phyloP scores from a whole-genome alignment of 148 eudicot genomes.

The Chenopodium formosanum region DNA sequence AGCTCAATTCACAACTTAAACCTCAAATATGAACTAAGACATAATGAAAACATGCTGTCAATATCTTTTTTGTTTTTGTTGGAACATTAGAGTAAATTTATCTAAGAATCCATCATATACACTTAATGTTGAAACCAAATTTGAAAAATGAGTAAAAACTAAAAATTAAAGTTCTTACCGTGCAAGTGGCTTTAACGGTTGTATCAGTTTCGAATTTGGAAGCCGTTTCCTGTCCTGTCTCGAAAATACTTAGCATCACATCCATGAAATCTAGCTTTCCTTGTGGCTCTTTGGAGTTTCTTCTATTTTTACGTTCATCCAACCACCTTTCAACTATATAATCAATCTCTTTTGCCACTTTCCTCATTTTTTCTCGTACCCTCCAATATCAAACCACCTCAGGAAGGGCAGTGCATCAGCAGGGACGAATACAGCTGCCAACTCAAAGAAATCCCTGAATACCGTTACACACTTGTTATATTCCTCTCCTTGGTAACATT shows the following conservation, averaged over 20 bases:
- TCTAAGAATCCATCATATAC: no score
- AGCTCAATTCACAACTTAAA: no score
- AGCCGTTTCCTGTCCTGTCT: slow-evolving; percentile 3
- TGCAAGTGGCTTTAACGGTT: slow-evolving; percentile 31
- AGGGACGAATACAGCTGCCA: slow-evolving; percentile 14
- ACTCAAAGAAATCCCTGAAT: slow-evolving; percentile 28
- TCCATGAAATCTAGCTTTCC: slow-evolving; percentile 30
- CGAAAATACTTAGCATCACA: slow-evolving; percentile 26
- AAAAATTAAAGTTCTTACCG: slow-evolving; percentile 10
- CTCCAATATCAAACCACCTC: slow-evolving; percentile 35
- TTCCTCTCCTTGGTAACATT: slow-evolving; percentile 12
- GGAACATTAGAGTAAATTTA: not conserved
- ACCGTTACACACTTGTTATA: slow-evolving; percentile 15
- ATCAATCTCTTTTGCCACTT: slow-evolving; percentile 18
- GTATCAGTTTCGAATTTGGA: slow-evolving; percentile 23
- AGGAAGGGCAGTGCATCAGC: slow-evolving; percentile 29
- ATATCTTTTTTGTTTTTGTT: no score
- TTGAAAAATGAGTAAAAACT: not conserved
- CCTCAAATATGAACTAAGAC: no score
- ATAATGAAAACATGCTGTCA: no score
- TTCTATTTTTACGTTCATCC: slow-evolving; percentile 23
- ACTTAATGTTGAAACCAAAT: no score
- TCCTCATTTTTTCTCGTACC: slow-evolving; percentile 33
- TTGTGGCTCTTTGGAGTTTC: not conserved
- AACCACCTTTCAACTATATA: slow-evolving; percentile 24